These are phyloP conservation scores for Lactarius hatsudake DNA, from an alignment of 768 basidiomycete species.

Conservation along the genomic window DNA sequence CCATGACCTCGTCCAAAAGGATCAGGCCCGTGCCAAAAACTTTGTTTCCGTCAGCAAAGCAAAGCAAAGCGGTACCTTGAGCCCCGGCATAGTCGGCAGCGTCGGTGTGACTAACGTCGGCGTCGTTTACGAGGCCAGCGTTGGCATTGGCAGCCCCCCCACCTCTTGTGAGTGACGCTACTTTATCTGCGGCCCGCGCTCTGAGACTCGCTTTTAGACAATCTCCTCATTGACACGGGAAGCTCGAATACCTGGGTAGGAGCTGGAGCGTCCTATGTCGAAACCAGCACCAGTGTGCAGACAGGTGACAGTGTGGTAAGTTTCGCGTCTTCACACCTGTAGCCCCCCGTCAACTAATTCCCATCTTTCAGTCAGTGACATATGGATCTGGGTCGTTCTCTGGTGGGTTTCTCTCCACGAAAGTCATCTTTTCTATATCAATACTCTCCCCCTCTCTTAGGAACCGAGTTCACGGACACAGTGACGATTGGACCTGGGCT, in stretches of 20 bases:
- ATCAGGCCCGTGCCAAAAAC: conserved; percentile 48
- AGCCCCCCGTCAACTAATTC: neutral
- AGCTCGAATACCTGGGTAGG: conserved; percentile 16
- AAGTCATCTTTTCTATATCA: neutral
- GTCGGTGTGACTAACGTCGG: conserved; percentile 43
- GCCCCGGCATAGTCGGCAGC: conserved; percentile 27
- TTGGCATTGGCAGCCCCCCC: conserved; percentile 50
- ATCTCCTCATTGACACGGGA: conserved; percentile 6
- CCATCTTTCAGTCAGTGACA: conserved; percentile 1
- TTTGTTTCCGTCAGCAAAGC: conserved; percentile 42
- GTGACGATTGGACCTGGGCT: conserved; percentile 16
- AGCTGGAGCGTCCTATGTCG: neutral
- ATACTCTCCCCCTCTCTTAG: neutral
- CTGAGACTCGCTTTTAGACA: neutral
- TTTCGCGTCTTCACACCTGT: neutral
- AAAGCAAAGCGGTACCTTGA: conserved; percentile 31
- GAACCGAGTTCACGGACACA: neutral
- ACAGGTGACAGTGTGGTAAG: conserved; percentile 7
- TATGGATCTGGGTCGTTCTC: conserved; percentile 20
- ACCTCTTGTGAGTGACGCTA: conserved; percentile 33
- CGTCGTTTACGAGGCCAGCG: conserved; percentile 45
- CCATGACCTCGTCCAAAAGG: conserved; percentile 48
- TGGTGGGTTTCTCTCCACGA: conserved; percentile 4
- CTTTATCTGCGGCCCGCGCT: neutral
- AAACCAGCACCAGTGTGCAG: neutral